A percentile compares a stretch with the other conserved stretches of the same genome.
phyloP scores from a whole-genome alignment of 164 flowering plant species.

The Paratinospora sagittata region DNA sequence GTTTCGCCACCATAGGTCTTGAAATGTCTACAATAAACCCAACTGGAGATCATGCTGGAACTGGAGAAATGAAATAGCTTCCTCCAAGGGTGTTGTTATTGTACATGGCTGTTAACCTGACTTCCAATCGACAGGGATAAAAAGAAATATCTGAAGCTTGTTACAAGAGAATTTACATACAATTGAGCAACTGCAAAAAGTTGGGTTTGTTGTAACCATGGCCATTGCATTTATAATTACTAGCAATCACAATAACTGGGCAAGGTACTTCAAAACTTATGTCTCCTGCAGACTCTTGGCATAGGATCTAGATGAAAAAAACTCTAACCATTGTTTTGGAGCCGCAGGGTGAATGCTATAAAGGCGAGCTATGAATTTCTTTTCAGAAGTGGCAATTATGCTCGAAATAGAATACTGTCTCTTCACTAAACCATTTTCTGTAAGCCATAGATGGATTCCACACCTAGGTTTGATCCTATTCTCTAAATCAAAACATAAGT shows the following conservation, averaged over 20 bases:
- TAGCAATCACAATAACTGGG: neutral
- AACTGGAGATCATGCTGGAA: neutral
- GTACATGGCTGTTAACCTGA: neutral
- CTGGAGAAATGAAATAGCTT: slow-evolving; percentile 3
- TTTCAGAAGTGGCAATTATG: slow-evolving; percentile 50
- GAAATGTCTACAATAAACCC: neutral
- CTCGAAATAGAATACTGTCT: slow-evolving; percentile 41
- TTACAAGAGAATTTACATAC: neutral
- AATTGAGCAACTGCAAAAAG: neutral
- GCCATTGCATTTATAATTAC: neutral
- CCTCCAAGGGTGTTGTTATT: neutral
- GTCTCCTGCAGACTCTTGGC: neutral
- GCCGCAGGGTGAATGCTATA: slow-evolving; percentile 51
- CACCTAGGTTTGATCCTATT: slow-evolving; percentile 56
- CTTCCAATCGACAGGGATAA: neutral
- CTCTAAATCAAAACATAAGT: slow-evolving; percentile 52
- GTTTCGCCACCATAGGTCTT: neutral
- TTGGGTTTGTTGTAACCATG: neutral
- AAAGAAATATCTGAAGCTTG: neutral
- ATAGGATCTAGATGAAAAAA: slow-evolving; percentile 7
- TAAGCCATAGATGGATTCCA: slow-evolving; percentile 49
- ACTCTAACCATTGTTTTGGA: slow-evolving; percentile 49
- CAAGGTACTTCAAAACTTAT: neutral
- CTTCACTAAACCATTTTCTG: slow-evolving; percentile 31
- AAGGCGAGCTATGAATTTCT: slow-evolving; percentile 38